Conservation (phyloP, 2,329 filamentous ascomycete genomes). For the Plenodomus biglobosus region DNA sequence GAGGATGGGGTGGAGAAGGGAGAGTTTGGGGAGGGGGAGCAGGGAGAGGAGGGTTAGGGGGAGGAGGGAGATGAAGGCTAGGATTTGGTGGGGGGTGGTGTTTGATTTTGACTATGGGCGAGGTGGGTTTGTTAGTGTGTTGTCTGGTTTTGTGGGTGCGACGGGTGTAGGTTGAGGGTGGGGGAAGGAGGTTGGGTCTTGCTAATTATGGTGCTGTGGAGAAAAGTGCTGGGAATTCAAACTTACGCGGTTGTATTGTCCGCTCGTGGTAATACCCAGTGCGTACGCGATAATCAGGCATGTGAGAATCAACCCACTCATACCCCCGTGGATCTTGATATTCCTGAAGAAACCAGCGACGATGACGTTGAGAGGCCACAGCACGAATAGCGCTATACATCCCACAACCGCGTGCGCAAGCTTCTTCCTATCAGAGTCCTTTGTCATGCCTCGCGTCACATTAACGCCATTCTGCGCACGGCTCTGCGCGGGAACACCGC, state of each 20-base stretch:
- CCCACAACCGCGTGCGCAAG: slow-evolving; percentile 38
- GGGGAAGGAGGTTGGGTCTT: neutral
- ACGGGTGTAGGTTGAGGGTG: neutral
- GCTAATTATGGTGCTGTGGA: too few relatives aligned
- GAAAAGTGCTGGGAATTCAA: neutral
- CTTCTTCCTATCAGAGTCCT: slow-evolving; percentile 32
- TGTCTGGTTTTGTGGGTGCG: neutral
- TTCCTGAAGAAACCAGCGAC: slow-evolving; percentile 44
- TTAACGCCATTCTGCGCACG: slow-evolving; percentile 25
- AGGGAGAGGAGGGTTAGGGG: slow-evolving; percentile 29
- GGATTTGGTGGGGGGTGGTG: slow-evolving; percentile 51
- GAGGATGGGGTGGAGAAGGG: slow-evolving; percentile 45
- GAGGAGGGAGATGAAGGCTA: slow-evolving; percentile 54
- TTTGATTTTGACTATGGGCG: slow-evolving; percentile 44
- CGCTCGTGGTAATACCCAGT: slow-evolving; percentile 48
- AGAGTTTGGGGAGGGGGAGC: slow-evolving; percentile 25
- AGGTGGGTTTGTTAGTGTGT: slow-evolving; percentile 9
- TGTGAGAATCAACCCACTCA: slow-evolving; percentile 43
- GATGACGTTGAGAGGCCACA: slow-evolving; percentile 38
- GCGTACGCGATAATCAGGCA: slow-evolving; percentile 45
- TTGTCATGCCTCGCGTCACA: slow-evolving; percentile 21
- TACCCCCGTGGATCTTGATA: slow-evolving; percentile 47
- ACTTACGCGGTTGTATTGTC: slow-evolving; percentile 46
- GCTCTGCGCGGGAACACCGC: slow-evolving; percentile 36
- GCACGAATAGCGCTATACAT: slow-evolving; percentile 37